phyloP scores from a whole-genome alignment of 225 moss, liverwort and hornwort genomes.

The Sphagnum tenellum region DNA sequence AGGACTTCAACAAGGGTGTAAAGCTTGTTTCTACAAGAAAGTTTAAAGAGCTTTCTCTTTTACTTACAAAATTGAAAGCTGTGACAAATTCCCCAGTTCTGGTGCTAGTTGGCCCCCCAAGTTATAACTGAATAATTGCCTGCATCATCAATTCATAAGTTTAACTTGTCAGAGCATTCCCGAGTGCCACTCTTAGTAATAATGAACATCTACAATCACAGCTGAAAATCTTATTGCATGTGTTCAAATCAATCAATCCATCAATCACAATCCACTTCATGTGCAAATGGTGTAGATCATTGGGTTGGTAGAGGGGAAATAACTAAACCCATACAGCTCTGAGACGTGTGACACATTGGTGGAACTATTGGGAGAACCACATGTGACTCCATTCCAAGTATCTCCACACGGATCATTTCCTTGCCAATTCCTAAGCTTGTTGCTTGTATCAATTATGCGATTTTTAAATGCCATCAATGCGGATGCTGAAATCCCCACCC shows the following conservation, averaged over 20 bases:
- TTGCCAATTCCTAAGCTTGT: slow-evolving; percentile 29
- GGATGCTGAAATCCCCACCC: slow-evolving; percentile 19
- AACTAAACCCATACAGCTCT: slow-evolving; percentile 42
- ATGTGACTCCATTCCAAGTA: slow-evolving; percentile 41
- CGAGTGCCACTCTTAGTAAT: not conserved
- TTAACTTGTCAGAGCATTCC: no score
- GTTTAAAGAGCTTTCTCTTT: no score
- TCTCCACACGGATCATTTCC: slow-evolving; percentile 45
- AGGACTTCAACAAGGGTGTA: not conserved
- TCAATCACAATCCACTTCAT: no score
- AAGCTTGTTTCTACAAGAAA: slow-evolving; percentile 1
- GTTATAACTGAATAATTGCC: slow-evolving; percentile 32
- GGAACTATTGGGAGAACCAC: not conserved
- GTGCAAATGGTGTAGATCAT: no score
- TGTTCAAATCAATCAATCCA: no score
- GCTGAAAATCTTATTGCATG: not conserved
- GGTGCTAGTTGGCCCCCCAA: slow-evolving; percentile 54
- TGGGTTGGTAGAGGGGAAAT: not conserved
- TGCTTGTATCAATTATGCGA: slow-evolving; percentile 24
- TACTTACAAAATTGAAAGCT: slow-evolving; percentile 36
- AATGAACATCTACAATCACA: not conserved
- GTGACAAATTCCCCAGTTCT: slow-evolving; percentile 48
- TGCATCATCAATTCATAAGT: slow-evolving; percentile 10
- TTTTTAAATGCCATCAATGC: slow-evolving; percentile 44
- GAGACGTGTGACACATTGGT: slow-evolving; percentile 36